Evolutionary conservation across 306 rosid genomes (phyloP), one percentile per base, ranked within the genome.

Genomic region (Trifolium dubium): DNA sequence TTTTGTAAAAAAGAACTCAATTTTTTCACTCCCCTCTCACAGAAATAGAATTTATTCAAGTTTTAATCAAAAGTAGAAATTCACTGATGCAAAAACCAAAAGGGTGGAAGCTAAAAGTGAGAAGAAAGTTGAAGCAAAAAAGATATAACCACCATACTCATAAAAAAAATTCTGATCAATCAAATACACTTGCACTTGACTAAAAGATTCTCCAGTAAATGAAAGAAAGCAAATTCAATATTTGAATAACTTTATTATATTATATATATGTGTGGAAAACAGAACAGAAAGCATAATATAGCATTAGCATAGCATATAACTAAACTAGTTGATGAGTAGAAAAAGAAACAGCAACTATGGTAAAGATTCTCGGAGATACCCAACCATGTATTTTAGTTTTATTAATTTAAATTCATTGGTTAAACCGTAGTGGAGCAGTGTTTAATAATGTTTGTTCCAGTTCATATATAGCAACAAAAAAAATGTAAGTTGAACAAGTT

Each of bases 321-420:
- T 1, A 58, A 60, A 30, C 10, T 0, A 58, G 46, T 5, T 6
- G 49, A 53, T 41, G 43, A 51, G 63, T 43, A 67, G 56, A 71
- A 53, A 2, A 63, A 44, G 4, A 2, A 61, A 75, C 43, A 39
- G 10, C 2, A 13, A 13, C 5, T 71, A 76, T 77, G 43, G 80
- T 74, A 72, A 81, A 84, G 96, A 90, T 84, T 90, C 92, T 78
- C 35, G 59, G 23, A 83, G 86, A 84, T 81, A 72, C 90, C 83
- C 3, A 79, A 71, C 85, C 81, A 68, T 59, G 72, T 10, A 43
- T 71, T 67, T 64, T 3, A 12, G 11, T 67, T 37, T 31, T 28
- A n/a, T 29, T 8, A 18, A 15, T 8, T 51, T 6, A 5, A 7
- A 29, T n/a, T 23, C 11, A 8, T 74, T 49, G 34, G 28, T 55